Percentiles rank a stretch among this genome's conserved stretches.
Conservation (phyloP, 2,329 filamentous ascomycete genomes). For the Alternaria infectoria region DNA sequence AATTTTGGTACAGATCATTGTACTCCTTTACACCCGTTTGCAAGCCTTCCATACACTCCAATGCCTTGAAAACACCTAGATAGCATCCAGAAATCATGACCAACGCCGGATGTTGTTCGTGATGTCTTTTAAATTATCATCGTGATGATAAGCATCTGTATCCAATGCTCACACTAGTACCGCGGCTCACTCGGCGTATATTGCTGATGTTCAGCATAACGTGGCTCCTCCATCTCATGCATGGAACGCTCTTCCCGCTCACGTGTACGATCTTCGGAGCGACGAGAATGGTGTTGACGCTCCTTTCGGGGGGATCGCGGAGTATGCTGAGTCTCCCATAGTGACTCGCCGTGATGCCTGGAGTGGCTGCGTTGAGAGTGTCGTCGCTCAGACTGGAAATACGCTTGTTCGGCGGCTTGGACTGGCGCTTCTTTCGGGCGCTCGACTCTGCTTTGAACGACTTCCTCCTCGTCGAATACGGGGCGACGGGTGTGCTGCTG, state of each 20-base stretch:
- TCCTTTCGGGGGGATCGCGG: not conserved
- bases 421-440: not conserved
- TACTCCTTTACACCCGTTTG: not conserved
- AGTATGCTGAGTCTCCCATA: not conserved
- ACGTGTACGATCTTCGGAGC: not conserved
- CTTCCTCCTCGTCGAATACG: not conserved
- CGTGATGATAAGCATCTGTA: not conserved
- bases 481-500: not conserved
- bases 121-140: not conserved
- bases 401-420: not conserved
- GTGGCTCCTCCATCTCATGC: not conserved
- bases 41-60: not conserved
- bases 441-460: not conserved
- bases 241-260: not conserved
- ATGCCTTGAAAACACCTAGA: not conserved
- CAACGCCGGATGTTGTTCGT: not conserved
- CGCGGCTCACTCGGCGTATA: not conserved
- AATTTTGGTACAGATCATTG: not conserved
- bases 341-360: not conserved
- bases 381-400: not conserved
- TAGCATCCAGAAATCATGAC: not conserved
- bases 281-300: not conserved
- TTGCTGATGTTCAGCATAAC: not conserved
- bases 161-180: not conserved
- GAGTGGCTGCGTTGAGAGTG: not conserved